A percentile compares a stretch with the other conserved stretches of the same genome.
phyloP scores from a whole-genome alignment of 2,329 filamentous ascomycete species.

The Blastomyces parvus region DNA sequence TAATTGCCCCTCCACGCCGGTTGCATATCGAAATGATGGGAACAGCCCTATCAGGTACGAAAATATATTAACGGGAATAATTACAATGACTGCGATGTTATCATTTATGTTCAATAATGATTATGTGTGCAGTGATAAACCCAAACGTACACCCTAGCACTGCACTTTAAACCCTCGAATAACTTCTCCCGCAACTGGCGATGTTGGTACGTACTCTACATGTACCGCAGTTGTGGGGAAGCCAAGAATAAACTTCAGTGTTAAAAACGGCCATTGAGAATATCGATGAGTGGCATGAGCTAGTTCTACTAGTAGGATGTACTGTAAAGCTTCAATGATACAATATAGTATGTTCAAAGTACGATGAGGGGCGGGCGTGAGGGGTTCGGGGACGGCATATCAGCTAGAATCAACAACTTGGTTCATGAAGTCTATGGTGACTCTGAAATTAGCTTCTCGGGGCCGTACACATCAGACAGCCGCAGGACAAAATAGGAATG shows the following conservation, averaged over 20 bases:
- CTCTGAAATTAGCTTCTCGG: neutral
- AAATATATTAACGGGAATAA: neutral
- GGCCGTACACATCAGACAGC: neutral
- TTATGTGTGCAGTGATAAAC: neutral
- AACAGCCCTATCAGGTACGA: neutral
- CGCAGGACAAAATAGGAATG: neutral
- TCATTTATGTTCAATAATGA: neutral
- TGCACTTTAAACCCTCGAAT: neutral
- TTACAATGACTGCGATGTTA: neutral
- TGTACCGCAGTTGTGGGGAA: neutral
- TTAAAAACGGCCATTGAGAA: neutral
- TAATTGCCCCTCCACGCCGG: neutral
- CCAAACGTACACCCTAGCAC: neutral
- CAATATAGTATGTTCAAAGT: neutral
- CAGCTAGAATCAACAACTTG: neutral
- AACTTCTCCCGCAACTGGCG: neutral
- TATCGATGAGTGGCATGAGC: neutral
- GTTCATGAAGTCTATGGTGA: neutral
- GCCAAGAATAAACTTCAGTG: neutral
- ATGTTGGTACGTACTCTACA: no score
- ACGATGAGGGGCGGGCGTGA: neutral
- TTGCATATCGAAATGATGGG: neutral
- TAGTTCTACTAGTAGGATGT: neutral
- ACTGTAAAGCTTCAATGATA: neutral
- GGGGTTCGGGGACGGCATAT: neutral